A percentile compares a stretch with the other conserved stretches of the same genome.
Conservation (phyloP, 2,329 filamentous ascomycete species). For the Dryadomyces quercus-mongolicae region DNA sequence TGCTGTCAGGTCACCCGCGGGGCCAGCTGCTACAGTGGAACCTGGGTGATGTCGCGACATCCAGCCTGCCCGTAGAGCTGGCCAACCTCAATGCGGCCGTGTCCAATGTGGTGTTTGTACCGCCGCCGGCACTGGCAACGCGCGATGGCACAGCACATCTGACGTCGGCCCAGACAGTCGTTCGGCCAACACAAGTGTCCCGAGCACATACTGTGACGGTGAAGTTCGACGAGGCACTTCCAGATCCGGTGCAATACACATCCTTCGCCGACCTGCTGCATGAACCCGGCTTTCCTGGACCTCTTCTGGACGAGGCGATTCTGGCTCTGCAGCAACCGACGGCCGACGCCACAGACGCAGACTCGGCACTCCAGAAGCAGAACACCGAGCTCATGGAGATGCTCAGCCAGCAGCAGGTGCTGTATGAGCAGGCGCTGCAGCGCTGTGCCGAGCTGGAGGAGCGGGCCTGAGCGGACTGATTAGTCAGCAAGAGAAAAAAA, state of each 20-base stretch:
- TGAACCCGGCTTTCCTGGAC: conserved; percentile 32
- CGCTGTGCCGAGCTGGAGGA: conserved; percentile 17
- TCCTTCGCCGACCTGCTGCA: conserved; percentile 31
- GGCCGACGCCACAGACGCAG: conserved; percentile 11
- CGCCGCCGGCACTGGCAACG: conserved; percentile 37
- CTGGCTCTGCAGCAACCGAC: conserved; percentile 27
- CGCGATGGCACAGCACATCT: conserved; percentile 10
- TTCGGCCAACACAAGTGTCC: conserved; percentile 67
- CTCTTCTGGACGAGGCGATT: conserved; percentile 37
- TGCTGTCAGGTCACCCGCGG: conserved; percentile 70
- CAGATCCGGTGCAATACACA: conserved; percentile 1
- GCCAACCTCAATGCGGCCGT: conserved; percentile 68
- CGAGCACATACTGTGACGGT: conserved; percentile 53
- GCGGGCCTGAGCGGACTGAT: background rate
- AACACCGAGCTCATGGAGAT: conserved; percentile 27
- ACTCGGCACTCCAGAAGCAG: conserved; percentile 22
- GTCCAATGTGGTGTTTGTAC: conserved; percentile 67
- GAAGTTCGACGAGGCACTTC: conserved; percentile 40
- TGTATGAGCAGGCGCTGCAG: conserved; percentile 22
- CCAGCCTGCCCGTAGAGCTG: conserved; percentile 52
- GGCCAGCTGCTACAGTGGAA: conserved; percentile 78
- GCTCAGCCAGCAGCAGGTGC: conserved; percentile 23
- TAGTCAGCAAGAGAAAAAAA: background rate
- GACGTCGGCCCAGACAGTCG: conserved; percentile 37
- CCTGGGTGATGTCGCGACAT: conserved; percentile 37